phyloP scores from a whole-genome alignment of 176 grass and related monocot species.

The Juncus inflexus region DNA sequence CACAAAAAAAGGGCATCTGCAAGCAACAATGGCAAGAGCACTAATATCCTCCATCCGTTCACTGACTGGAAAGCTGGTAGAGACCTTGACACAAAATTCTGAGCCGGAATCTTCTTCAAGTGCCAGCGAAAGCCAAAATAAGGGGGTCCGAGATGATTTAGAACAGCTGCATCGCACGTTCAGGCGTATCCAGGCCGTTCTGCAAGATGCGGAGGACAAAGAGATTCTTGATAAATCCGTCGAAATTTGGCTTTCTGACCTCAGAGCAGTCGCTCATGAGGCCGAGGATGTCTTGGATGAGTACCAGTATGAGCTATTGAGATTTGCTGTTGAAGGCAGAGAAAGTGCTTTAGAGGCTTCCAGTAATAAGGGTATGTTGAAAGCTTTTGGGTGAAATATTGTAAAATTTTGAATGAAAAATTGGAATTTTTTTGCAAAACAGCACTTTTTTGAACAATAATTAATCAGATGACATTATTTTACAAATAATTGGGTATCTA shows the following conservation, averaged over 20 bases:
- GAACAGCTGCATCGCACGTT: constrained; percentile 11
- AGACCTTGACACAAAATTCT: background rate
- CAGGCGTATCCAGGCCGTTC: constrained; percentile 15
- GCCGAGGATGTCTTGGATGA: constrained; percentile 22
- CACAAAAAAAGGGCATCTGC: too few species aligned
- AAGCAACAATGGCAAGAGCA: background rate
- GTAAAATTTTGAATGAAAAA: too few species aligned
- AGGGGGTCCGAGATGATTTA: constrained; percentile 4
- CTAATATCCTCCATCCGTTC: constrained; percentile 4
- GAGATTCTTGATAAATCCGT: background rate
- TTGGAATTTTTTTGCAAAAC: too few species aligned
- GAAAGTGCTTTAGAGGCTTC: too few species aligned
- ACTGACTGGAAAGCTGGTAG: background rate
- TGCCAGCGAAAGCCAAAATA: background rate
- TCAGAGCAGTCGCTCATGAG: constrained; percentile 6
- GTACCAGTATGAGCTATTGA: background rate
- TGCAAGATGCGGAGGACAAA: constrained; percentile 3
- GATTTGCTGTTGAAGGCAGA: too few species aligned
- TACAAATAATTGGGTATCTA: too few species aligned
- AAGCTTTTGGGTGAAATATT: too few species aligned
- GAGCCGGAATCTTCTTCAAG: background rate
- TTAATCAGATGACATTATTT: too few species aligned
- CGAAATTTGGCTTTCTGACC: constrained; percentile 8
- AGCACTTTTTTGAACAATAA: too few species aligned
- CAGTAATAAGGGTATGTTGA: too few species aligned